phyloP scores from a whole-genome alignment of 1,284 basidiomycete genomes.

The Malassezia dermatis region DNA sequence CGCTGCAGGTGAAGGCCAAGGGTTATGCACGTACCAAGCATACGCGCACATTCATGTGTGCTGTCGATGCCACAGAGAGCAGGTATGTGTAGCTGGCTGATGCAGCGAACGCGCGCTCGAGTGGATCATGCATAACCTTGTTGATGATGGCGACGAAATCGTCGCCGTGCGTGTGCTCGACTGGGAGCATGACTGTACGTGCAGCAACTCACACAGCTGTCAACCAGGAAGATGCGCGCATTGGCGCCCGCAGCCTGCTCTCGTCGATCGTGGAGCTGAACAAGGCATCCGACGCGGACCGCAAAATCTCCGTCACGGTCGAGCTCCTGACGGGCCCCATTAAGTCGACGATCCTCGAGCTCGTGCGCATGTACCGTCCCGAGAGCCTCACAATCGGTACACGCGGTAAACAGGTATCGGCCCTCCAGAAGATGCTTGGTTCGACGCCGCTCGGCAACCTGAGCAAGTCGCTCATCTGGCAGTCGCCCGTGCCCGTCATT shows the following conservation, averaged over 20 bases:
- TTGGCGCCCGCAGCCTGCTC: slow-evolving; percentile 77
- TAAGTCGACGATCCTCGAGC: slow-evolving; percentile 61
- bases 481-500: slow-evolving; percentile 45
- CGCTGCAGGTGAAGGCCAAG: slow-evolving; percentile 66
- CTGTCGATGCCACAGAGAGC: slow-evolving; percentile 63
- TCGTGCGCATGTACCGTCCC: slow-evolving; percentile 88
- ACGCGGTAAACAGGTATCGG: slow-evolving; percentile 54
- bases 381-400: slow-evolving; percentile 90
- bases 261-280: slow-evolving; percentile 70
- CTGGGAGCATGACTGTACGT: slow-evolving; percentile 62
- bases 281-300: slow-evolving; percentile 61
- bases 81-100: slow-evolving; percentile 6
- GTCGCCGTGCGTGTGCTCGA: slow-evolving; percentile 84
- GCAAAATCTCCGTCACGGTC: slow-evolving; percentile 80
- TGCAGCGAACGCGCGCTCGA: slow-evolving; percentile 35
- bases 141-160: slow-evolving; percentile 87
- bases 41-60: slow-evolving; percentile 82
- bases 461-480: slow-evolving; percentile 32
- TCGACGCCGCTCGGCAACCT: slow-evolving; percentile 38
- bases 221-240: slow-evolving; percentile 66
- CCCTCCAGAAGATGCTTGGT: slow-evolving; percentile 44
- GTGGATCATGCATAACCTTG: slow-evolving; percentile 62
- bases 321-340: slow-evolving; percentile 88
- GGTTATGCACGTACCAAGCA: slow-evolving; percentile 67
- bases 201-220: slow-evolving; percentile 20